These are phyloP conservation scores for Aspergillus ostianus DNA, from an alignment of 495 filamentous ascomycete species.

Conservation along the genomic window DNA sequence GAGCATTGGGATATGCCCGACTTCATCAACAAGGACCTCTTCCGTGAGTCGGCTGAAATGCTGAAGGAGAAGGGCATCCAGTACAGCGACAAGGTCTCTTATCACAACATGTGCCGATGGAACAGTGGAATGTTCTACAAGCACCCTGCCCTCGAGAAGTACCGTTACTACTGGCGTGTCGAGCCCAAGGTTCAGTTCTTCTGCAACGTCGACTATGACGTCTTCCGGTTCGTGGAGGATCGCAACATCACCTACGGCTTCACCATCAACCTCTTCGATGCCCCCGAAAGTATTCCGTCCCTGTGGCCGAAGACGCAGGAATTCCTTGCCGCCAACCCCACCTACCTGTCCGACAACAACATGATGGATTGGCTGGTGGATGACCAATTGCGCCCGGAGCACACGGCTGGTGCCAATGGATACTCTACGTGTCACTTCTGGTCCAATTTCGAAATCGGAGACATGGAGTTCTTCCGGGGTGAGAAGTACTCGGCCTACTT, in stretches of 20 bases:
- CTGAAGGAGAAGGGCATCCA: slow-evolving; percentile 83
- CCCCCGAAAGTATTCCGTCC: slow-evolving; percentile 75
- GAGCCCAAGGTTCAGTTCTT: slow-evolving; percentile 99
- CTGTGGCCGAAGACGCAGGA: slow-evolving; percentile 95
- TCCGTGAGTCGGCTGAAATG: slow-evolving; percentile 77
- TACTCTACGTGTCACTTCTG: slow-evolving; percentile 99
- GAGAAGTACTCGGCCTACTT: slow-evolving; percentile 94
- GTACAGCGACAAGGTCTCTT: slow-evolving; percentile 82
- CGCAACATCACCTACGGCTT: slow-evolving; percentile 98
- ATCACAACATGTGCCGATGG: slow-evolving; percentile 99
- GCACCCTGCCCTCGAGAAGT: slow-evolving; percentile 79
- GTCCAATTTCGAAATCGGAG: slow-evolving; percentile 98
- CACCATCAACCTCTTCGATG: slow-evolving; percentile 96
- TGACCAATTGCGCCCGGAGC: slow-evolving; percentile 68
- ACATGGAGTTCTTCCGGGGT: slow-evolving; percentile 92
- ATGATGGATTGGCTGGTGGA: slow-evolving; percentile 88
- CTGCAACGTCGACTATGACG: slow-evolving; percentile 98
- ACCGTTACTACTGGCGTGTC: slow-evolving; percentile 97
- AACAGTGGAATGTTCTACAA: slow-evolving; percentile 98
- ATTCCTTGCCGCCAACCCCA: slow-evolving; percentile 82
- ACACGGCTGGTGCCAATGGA: slow-evolving; percentile 76
- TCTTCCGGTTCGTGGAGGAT: slow-evolving; percentile 97
- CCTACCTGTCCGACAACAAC: slow-evolving; percentile 78
- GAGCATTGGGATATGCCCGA: slow-evolving; percentile 91
- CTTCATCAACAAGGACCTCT: slow-evolving; percentile 89